These are phyloP conservation scores for Balamuthia mandrillaris DNA, from an alignment of 208 protist genomes.

Conservation along the genomic window DNA sequence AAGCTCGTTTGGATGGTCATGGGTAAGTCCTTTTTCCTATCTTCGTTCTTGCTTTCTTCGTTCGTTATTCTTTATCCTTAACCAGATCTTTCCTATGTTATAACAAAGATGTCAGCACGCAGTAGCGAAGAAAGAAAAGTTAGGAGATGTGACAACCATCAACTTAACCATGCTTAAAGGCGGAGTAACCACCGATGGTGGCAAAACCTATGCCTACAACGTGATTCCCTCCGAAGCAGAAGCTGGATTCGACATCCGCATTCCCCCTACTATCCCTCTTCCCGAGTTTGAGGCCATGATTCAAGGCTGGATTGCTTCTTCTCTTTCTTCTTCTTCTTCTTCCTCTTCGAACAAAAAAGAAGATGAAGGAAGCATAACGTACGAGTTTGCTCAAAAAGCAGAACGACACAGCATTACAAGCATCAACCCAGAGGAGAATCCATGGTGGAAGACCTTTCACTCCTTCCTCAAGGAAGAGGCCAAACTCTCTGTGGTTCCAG, in stretches of 20 bases:
- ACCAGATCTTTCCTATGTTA: no score
- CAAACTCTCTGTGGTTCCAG: no score
- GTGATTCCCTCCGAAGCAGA: constrained; percentile 68
- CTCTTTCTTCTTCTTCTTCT: neutral
- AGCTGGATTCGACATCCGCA: constrained; percentile 71
- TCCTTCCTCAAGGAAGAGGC: no score
- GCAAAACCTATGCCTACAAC: constrained; percentile 63
- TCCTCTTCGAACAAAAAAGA: neutral
- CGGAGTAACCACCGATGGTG: constrained; percentile 46
- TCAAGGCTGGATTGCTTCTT: constrained; percentile 41
- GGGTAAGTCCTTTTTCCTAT: no score
- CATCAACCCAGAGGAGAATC: constrained; percentile 31
- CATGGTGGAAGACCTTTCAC: constrained; percentile 54
- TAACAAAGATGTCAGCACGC: constrained; percentile 19
- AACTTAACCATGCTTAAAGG: constrained; percentile 71
- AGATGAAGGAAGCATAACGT: constrained; percentile 49
- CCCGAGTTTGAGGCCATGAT: constrained; percentile 58
- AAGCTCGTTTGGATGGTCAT: neutral
- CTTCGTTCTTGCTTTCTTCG: neutral
- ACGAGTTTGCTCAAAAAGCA: constrained; percentile 45
- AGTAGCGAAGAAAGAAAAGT: constrained; percentile 13
- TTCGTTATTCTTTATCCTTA: neutral
- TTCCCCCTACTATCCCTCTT: constrained; percentile 63
- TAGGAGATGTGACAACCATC: constrained; percentile 74
- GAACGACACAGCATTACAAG: constrained; percentile 45